Conservation (phyloP, 2,329 filamentous ascomycete species). For the Clonostachys byssicola region DNA sequence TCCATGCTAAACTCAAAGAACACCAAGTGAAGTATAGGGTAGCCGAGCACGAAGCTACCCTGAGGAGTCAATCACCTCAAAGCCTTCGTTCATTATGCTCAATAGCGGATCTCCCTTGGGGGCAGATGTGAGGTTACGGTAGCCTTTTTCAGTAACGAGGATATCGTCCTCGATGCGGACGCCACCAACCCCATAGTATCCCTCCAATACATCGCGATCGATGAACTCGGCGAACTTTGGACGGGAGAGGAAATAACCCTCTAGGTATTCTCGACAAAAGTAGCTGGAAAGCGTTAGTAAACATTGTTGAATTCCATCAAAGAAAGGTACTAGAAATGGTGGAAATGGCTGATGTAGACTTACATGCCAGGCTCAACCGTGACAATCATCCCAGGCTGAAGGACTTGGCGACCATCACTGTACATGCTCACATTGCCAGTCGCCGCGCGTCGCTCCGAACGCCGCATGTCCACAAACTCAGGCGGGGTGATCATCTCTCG, state of each 20-base stretch:
- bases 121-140: constrained; percentile 75
- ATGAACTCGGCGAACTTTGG: constrained; percentile 59
- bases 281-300: constrained; percentile 43
- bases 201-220: constrained; percentile 58
- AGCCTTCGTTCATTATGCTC: constrained; percentile 47
- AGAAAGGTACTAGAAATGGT: not conserved
- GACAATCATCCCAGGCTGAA: constrained; percentile 63
- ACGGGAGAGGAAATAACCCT: constrained; percentile 61
- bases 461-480: constrained; percentile 20
- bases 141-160: constrained; percentile 71
- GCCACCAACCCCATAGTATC: constrained; percentile 77
- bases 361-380: constrained; percentile 75
- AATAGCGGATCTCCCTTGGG: constrained; percentile 73
- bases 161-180: constrained; percentile 93
- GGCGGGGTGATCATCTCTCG: constrained; percentile 31
- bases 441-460: constrained; percentile 10
- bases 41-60: not conserved
- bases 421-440: not conserved
- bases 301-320: not conserved
- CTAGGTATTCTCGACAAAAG: constrained; percentile 70
- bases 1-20: no score
- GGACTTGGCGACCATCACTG: constrained; percentile 19
- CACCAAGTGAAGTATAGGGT: no score
- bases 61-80: not conserved
- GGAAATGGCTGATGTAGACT: constrained; percentile 13